Percentiles rank a stretch among this genome's conserved stretches.
Conservation (phyloP, 441 rosid species). For the Erysimum pusillum region DNA sequence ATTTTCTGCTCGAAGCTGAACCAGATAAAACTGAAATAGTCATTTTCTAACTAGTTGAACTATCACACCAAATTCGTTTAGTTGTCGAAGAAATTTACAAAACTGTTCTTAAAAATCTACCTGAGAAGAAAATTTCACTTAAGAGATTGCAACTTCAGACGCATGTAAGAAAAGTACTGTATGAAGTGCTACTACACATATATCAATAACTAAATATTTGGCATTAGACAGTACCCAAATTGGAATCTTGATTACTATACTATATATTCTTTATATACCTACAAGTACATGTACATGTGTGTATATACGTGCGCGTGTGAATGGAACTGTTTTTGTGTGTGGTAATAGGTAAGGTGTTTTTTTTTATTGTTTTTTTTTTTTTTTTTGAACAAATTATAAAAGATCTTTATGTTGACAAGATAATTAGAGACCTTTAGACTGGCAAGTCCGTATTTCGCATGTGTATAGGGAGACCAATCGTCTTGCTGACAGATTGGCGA, state of each 20-base stretch:
- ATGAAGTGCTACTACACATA: slow-evolving; percentile 1
- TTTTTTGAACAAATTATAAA: background rate
- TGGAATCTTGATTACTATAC: slow-evolving; percentile 16
- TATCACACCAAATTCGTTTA: slow-evolving; percentile 4
- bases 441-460: too few relatives aligned
- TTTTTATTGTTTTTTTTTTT: background rate
- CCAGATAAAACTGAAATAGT: background rate
- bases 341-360: slow-evolving; percentile 7
- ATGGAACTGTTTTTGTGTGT: slow-evolving; percentile 16
- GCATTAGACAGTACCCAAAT: slow-evolving; percentile 30
- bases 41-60: slow-evolving; percentile 1
- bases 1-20: background rate
- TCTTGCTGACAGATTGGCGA: too few relatives aligned
- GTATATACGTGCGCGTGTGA: slow-evolving; percentile 26
- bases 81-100: slow-evolving; percentile 15
- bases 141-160: slow-evolving; percentile 22
- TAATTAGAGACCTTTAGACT: too few relatives aligned
- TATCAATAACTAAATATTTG: slow-evolving; percentile 16
- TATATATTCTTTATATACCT: background rate
- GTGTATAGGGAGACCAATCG: too few relatives aligned
- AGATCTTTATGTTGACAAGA: slow-evolving; percentile 13
- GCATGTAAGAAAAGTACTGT: slow-evolving; percentile 21
- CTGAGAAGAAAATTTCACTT: background rate
- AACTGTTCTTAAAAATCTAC: slow-evolving; percentile 2
- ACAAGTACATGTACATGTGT: slow-evolving; percentile 14